Evolutionary conservation across 768 basidiomycete genomes (phyloP).

Genomic region (Brasilioporus rufonigricans): DNA sequence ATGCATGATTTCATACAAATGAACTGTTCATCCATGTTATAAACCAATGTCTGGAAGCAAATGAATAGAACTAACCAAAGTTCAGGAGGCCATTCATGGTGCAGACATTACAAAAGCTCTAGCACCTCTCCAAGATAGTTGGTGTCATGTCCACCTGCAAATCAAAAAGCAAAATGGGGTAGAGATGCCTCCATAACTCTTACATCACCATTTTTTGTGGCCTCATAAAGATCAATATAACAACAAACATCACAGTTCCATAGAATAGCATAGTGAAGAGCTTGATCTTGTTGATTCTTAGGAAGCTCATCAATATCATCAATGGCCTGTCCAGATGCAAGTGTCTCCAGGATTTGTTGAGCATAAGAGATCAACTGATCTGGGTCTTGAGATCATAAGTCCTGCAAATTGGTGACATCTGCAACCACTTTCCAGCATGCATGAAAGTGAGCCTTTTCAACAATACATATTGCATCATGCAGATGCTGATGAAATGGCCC

Average conservation of each 20-base stretch:
- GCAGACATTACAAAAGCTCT: neutral
- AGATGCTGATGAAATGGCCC: slow-evolving; percentile 2
- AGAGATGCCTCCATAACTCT: neutral
- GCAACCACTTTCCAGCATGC: neutral
- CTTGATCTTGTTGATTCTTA: neutral
- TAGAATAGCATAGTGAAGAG: neutral
- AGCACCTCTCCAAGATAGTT: neutral
- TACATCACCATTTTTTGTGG: neutral
- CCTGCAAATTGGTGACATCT: neutral
- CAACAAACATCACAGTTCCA: neutral
- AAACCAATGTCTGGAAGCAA: too few relatives aligned
- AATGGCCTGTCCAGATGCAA: neutral
- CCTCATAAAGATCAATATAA: neutral
- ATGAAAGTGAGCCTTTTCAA: neutral
- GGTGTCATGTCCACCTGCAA: neutral
- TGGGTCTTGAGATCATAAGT: neutral
- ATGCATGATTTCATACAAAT: too few relatives aligned
- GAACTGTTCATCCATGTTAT: too few relatives aligned
- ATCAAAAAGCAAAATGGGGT: neutral
- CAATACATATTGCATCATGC: neutral
- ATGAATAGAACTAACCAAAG: too few relatives aligned
- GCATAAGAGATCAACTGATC: neutral
- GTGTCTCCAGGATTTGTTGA: neutral
- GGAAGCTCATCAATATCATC: neutral
- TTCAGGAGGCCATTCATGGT: neutral